Conservation (phyloP, 2,329 filamentous ascomycete genomes). For the Plectosphaerella plurivora region DNA sequence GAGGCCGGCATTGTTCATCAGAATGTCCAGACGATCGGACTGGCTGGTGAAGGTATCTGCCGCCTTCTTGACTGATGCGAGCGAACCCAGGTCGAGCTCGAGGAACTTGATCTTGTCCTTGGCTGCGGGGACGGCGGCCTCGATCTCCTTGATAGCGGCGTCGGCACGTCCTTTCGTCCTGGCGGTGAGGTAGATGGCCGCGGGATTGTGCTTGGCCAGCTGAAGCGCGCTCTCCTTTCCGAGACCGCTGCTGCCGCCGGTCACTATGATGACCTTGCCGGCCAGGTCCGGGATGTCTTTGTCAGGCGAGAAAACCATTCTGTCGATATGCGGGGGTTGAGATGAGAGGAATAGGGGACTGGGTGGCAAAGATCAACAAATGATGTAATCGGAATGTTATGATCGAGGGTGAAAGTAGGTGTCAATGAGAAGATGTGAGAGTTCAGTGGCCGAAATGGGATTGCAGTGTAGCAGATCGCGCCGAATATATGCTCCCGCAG, state of each 20-base stretch:
- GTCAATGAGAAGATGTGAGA: no score
- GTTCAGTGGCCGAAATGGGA: no score
- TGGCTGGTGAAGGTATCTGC: conserved; percentile 27
- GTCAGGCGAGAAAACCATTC: background rate
- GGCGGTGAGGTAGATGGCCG: conserved; percentile 49
- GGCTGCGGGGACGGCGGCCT: conserved; percentile 6
- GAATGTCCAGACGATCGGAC: conserved; percentile 33
- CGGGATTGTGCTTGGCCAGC: conserved; percentile 33
- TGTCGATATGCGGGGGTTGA: background rate
- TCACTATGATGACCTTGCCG: conserved; percentile 46
- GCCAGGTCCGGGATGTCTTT: conserved; percentile 36
- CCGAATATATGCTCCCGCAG: no score
- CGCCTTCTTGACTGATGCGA: conserved; percentile 35
- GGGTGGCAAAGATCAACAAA: no score
- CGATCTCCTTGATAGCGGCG: conserved; percentile 27
- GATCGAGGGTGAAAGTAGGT: no score
- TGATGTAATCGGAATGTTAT: no score
- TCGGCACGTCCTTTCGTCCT: conserved; percentile 39
- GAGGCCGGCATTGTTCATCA: conserved; percentile 42
- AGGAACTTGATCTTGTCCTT: conserved; percentile 23
- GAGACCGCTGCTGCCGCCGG: conserved; percentile 32
- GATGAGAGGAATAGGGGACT: no score
- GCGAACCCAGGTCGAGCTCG: conserved; percentile 37
- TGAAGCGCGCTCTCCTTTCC: background rate
- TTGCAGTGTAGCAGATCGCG: no score